Conservation (phyloP, 1,284 basidiomycete species). For the Cryptococcus sp. region DNA sequence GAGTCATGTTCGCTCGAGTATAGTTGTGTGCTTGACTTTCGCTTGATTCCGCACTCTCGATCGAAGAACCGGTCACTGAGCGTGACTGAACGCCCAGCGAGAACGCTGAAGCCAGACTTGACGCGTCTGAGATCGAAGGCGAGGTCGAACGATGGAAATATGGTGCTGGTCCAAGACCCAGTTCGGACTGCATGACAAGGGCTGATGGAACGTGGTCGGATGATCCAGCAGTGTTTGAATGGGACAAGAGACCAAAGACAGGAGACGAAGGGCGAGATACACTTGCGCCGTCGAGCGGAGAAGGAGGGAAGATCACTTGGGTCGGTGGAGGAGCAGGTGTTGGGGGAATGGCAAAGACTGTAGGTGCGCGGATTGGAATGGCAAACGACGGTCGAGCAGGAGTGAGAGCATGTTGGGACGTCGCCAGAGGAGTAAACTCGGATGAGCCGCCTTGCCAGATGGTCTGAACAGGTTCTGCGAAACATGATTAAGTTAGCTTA, state of each 20-base stretch:
- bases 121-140: neutral
- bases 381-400: conserved; percentile 26
- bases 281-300: neutral
- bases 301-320: neutral
- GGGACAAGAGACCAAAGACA: neutral
- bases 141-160: neutral
- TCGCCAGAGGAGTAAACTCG: conserved; percentile 13
- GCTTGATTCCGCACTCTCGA: conserved; percentile 11
- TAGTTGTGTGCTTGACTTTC: conserved; percentile 14
- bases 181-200: neutral
- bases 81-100: neutral
- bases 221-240: neutral
- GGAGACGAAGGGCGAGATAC: neutral
- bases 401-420: neutral
- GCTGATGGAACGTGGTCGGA: neutral
- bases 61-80: neutral
- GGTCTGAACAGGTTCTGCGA: conserved; percentile 36
- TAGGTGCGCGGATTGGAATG: conserved; percentile 49
- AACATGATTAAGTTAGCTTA: neutral
- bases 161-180: neutral
- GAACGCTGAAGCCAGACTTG: neutral
- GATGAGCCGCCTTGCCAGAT: conserved; percentile 45
- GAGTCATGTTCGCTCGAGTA: conserved; percentile 6
- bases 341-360: conserved; percentile 44
- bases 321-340: conserved; percentile 28